Conservation (phyloP, 305 asterid species). For the Fraxinus platypoda region DNA sequence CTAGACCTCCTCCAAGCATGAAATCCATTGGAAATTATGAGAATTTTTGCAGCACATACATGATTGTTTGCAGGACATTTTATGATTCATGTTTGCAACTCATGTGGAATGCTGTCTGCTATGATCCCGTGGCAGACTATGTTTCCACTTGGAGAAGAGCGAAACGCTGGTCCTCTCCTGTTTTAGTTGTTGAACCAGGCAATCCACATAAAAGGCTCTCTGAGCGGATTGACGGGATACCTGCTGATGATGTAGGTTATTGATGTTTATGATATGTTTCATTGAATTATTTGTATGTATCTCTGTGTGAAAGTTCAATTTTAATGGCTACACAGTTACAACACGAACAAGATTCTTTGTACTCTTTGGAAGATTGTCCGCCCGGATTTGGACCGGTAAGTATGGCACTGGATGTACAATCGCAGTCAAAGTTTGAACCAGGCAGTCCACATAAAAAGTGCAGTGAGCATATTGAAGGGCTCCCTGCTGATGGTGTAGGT, state of each 20-base stretch:
- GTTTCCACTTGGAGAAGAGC: slow-evolving; percentile 78
- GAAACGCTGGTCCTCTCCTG: slow-evolving; percentile 60
- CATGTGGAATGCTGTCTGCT: slow-evolving; percentile 77
- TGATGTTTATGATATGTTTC: slow-evolving; percentile 18
- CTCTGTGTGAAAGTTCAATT: slow-evolving; percentile 29
- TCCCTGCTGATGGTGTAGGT: slow-evolving; percentile 50
- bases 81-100: slow-evolving; percentile 66
- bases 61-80: slow-evolving; percentile 50
- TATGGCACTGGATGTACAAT: slow-evolving; percentile 35
- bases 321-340: slow-evolving; percentile 46
- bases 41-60: slow-evolving; percentile 31
- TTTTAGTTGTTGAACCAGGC: slow-evolving; percentile 30
- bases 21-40: slow-evolving; percentile 20
- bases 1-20: slow-evolving; percentile 38
- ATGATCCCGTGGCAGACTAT: slow-evolving; percentile 65
- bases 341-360: slow-evolving; percentile 40
- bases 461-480: slow-evolving; percentile 32
- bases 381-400: slow-evolving; percentile 73
- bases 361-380: slow-evolving; percentile 60
- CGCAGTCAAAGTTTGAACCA: slow-evolving; percentile 23
- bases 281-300: slow-evolving; percentile 20
- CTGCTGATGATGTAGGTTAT: slow-evolving; percentile 50
- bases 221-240: slow-evolving; percentile 34
- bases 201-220: slow-evolving; percentile 25
- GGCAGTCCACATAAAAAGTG: background rate